phyloP scores from a whole-genome alignment of 2,329 filamentous ascomycete species.

The Keithomyces neogunnii region DNA sequence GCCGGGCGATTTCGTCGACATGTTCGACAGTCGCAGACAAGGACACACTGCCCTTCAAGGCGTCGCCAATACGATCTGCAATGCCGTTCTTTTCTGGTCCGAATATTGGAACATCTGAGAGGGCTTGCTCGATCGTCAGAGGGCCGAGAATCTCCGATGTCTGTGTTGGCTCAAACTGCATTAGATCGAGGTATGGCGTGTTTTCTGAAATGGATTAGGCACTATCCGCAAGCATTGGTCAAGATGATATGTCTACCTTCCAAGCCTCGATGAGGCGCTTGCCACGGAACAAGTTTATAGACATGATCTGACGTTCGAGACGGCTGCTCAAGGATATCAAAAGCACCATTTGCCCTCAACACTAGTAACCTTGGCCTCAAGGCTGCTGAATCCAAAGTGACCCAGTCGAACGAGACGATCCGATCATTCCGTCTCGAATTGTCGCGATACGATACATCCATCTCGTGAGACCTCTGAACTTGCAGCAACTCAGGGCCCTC shows the following conservation, averaged over 20 bases:
- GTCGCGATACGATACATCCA: constrained; percentile 50
- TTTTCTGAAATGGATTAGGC: constrained; percentile 30
- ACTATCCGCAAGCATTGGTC: neutral
- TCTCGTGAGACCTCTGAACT: constrained; percentile 50
- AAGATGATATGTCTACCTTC: constrained; percentile 30
- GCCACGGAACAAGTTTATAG: constrained; percentile 54
- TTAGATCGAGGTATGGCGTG: constrained; percentile 43
- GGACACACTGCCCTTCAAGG: constrained; percentile 26
- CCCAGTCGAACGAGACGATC: constrained; percentile 62
- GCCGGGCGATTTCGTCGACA: constrained; percentile 23
- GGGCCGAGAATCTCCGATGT: constrained; percentile 45
- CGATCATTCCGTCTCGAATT: constrained; percentile 45
- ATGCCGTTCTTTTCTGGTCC: constrained; percentile 40
- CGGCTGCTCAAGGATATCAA: constrained; percentile 55
- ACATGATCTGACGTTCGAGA: constrained; percentile 49
- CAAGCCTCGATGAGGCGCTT: constrained; percentile 47
- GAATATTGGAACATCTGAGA: constrained; percentile 49
- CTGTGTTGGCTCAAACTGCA: constrained; percentile 50
- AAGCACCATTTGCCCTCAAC: constrained; percentile 49
- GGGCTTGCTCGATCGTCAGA: constrained; percentile 42
- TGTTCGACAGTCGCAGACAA: constrained; percentile 27
- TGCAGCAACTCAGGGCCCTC: constrained; percentile 50
- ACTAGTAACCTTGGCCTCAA: constrained; percentile 51
- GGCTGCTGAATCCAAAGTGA: constrained; percentile 47
- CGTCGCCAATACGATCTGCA: constrained; percentile 30